Evolutionary conservation across 164 flowering plant genomes (phyloP).

Genomic region (Echeveria elegans): DNA sequence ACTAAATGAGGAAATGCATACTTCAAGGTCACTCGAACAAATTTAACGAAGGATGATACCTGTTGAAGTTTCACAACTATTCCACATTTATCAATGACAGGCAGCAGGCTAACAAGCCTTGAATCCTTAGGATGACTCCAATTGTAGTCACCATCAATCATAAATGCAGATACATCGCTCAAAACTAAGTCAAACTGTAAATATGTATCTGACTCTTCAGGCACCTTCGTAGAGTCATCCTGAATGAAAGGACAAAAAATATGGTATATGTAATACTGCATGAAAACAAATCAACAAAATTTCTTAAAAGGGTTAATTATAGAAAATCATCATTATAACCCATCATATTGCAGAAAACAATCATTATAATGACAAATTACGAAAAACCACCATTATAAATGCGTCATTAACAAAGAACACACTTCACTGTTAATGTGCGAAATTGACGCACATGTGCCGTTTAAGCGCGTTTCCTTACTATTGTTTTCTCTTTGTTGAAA

Average conservation of each 20-base stretch:
- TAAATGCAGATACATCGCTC: constrained; percentile 90
- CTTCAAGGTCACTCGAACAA: background rate
- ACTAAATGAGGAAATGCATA: background rate
- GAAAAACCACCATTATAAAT: no score
- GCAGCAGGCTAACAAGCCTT: constrained; percentile 35
- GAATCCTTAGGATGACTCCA: constrained; percentile 39
- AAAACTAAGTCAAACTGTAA: constrained; percentile 75
- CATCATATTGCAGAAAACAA: no score
- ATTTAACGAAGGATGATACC: constrained; percentile 27
- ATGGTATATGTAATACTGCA: background rate
- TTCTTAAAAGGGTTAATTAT: no score
- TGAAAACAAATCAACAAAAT: background rate
- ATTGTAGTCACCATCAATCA: constrained; percentile 84
- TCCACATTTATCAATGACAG: constrained; percentile 91
- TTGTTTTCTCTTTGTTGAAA: no score
- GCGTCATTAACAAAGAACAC: no score
- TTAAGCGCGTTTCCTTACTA: no score
- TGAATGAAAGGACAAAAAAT: constrained; percentile 18
- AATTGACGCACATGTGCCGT: no score
- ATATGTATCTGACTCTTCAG: constrained; percentile 53
- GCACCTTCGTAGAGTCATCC: constrained; percentile 50
- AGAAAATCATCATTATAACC: no score
- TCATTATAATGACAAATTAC: no score
- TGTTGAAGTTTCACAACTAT: constrained; percentile 74
- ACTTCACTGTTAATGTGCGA: no score